Conservation (phyloP, 306 rosid species). For the Fragaria iinumae region DNA sequence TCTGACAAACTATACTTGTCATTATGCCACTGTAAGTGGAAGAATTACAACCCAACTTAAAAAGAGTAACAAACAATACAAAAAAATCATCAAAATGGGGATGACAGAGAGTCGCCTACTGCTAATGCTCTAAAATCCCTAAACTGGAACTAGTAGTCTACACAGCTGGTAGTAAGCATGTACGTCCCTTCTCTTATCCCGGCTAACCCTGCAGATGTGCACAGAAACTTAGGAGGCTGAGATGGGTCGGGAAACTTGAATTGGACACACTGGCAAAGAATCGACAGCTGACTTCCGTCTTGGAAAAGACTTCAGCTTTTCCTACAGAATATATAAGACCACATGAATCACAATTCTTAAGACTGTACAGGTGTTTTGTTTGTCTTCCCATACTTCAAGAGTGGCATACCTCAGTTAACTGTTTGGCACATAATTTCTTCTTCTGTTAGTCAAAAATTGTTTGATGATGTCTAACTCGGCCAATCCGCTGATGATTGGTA, state of each 20-base stretch:
- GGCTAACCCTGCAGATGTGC: not conserved
- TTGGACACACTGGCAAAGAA: not conserved
- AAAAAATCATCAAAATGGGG: not conserved
- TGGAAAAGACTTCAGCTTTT: conserved; percentile 6
- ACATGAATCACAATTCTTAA: not conserved
- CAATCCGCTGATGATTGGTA: not conserved
- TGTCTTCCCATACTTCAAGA: not conserved
- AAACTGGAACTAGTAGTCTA: not conserved
- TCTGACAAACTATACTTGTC: not conserved
- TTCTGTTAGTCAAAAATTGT: conserved; percentile 4
- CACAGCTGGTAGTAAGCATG: conserved; percentile 2
- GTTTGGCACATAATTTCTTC: not conserved
- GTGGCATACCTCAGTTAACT: conserved; percentile 15
- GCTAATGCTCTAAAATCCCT: conserved; percentile 5
- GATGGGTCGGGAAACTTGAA: conserved; percentile 3
- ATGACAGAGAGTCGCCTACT: not conserved
- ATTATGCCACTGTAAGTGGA: not conserved
- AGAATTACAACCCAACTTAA: conserved; percentile 4
- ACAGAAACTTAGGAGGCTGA: conserved; percentile 4
- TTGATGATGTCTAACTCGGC: not conserved
- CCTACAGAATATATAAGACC: conserved; percentile 10
- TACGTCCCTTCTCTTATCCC: not conserved
- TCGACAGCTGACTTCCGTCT: conserved; percentile 1
- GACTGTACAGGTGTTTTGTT: not conserved
- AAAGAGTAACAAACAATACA: not conserved